phyloP scores from a whole-genome alignment of 2,329 filamentous ascomycete species.

The Xylaria digitata region DNA sequence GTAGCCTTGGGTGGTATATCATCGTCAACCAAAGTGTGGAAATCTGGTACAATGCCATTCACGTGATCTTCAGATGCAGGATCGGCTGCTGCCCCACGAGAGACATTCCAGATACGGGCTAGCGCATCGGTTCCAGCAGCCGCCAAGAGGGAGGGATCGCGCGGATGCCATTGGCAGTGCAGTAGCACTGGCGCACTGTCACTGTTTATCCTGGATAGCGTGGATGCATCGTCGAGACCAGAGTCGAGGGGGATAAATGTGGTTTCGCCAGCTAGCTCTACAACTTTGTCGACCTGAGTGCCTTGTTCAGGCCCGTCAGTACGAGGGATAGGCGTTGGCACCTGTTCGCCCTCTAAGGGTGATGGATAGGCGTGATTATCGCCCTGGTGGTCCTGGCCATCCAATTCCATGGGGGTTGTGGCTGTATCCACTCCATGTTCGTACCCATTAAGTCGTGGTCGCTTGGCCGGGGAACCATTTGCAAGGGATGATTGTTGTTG shows the following conservation, averaged over 20 bases:
- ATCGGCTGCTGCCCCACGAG: conserved; percentile 63
- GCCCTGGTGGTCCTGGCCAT: conserved; percentile 58
- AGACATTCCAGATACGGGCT: conserved; percentile 75
- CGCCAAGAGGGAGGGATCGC: conserved; percentile 72
- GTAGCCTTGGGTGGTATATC: conserved; percentile 63
- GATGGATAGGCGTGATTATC: conserved; percentile 71
- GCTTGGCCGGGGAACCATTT: conserved; percentile 69
- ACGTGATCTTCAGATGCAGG: conserved; percentile 60
- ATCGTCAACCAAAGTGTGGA: conserved; percentile 63
- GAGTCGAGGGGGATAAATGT: conserved; percentile 67
- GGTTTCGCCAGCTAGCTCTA: conserved; percentile 69
- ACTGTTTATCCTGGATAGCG: conserved; percentile 46
- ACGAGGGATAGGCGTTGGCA: conserved; percentile 62
- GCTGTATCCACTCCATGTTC: conserved; percentile 66
- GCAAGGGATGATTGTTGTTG: conserved; percentile 58
- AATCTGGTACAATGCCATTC: conserved; percentile 56
- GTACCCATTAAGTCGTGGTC: conserved; percentile 70
- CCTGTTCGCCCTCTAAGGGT: conserved; percentile 68
- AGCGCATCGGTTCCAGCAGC: conserved; percentile 76
- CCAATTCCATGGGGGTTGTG: conserved; percentile 70
- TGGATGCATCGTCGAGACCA: conserved; percentile 40
- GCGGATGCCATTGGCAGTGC: conserved; percentile 76
- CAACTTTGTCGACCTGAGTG: conserved; percentile 72
- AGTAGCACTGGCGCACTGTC: conserved; percentile 71
- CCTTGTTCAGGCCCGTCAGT: conserved; percentile 73